Conservation (phyloP, 108 stramenopile genomes). For the Pseudonitzschia delicatissima region DNA sequence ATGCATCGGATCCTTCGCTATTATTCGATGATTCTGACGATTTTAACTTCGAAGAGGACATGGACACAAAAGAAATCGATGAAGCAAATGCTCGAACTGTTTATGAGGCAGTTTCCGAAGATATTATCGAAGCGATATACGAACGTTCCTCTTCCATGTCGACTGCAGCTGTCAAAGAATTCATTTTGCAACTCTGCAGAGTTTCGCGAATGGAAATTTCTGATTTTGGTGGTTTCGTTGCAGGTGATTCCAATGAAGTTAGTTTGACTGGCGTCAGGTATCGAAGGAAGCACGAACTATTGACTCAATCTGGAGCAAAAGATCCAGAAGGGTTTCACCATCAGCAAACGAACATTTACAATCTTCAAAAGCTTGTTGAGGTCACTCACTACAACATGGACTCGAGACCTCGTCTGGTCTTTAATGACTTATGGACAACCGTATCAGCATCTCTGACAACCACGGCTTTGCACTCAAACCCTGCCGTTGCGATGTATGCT, state of each 20-base stretch:
- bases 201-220: conserved; percentile 94
- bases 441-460: conserved; percentile 88
- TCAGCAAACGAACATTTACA: conserved; percentile 90
- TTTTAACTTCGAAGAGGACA: conserved; percentile 60
- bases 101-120: conserved; percentile 73
- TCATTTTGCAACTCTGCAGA: conserved; percentile 86
- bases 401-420: conserved; percentile 87
- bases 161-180: conserved; percentile 78
- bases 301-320: conserved; percentile 23
- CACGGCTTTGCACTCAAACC: conserved; percentile 91
- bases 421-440: conserved; percentile 92
- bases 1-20: conserved; percentile 31
- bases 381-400: conserved; percentile 99
- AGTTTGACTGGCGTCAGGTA: conserved; percentile 75
- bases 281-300: conserved; percentile 59
- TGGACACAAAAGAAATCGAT: conserved; percentile 80
- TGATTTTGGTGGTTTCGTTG: conserved; percentile 61
- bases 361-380: conserved; percentile 96
- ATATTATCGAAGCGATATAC: conserved; percentile 82
- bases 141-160: conserved; percentile 74
- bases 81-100: conserved; percentile 79
- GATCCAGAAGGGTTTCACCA: conserved; percentile 47
- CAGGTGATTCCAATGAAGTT: conserved; percentile 65
- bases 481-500: conserved; percentile 94
- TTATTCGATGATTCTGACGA: conserved; percentile 55